Conservation (phyloP, 2,329 filamentous ascomycete genomes). For the Sporothrix humicola region DNA sequence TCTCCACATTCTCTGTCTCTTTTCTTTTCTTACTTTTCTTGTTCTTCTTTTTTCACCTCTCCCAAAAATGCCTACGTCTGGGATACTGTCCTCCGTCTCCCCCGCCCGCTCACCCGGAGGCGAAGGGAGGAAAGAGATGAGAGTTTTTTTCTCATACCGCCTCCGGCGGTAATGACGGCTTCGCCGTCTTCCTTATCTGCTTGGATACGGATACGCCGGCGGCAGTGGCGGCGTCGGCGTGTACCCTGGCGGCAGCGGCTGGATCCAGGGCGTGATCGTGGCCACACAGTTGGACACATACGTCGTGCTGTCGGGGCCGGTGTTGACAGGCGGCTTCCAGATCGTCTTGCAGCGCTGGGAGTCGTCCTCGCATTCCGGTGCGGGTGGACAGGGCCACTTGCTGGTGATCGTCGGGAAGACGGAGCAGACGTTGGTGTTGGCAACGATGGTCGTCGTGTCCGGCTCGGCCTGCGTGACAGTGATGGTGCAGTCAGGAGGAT, state of each 20-base stretch:
- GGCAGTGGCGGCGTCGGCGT: not conserved
- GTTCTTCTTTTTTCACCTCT: no score
- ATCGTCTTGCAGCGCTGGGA: not conserved
- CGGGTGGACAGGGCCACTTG: not conserved
- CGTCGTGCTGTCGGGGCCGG: not conserved
- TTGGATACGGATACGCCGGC: not conserved
- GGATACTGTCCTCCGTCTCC: no score
- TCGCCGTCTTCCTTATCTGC: not conserved
- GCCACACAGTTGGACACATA: not conserved
- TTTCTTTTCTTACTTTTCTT: no score
- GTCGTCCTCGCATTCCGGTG: not conserved
- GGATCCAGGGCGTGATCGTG: slow-evolving; percentile 20
- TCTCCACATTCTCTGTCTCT: not conserved
- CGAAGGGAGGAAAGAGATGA: no score
- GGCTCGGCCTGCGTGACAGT: slow-evolving; percentile 4
- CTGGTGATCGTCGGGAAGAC: slow-evolving; percentile 12
- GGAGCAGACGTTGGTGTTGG: slow-evolving; percentile 22
- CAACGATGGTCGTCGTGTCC: not conserved
- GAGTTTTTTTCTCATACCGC: no score
- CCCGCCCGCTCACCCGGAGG: no score
- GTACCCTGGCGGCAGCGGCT: slow-evolving; percentile 19
- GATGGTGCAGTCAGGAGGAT: not conserved
- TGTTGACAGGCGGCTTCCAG: not conserved
- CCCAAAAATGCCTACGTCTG: no score
- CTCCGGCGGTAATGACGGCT: no score